These are phyloP conservation scores for Carex sylvatica DNA, from an alignment of 202 grass and related monocot species.

Conservation along the genomic window DNA sequence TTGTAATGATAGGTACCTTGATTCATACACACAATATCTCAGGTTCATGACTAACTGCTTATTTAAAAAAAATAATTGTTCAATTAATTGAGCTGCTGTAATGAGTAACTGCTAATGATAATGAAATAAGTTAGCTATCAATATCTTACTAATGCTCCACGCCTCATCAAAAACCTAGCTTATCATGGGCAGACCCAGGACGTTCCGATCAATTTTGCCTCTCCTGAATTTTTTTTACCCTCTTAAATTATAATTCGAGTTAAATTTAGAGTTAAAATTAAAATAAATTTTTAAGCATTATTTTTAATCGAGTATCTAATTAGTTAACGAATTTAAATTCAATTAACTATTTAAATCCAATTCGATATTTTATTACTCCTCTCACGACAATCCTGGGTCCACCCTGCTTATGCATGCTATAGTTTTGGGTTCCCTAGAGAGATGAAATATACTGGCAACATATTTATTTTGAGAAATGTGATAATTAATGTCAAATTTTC, in stretches of 20 bases:
- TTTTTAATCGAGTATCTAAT: too few species aligned
- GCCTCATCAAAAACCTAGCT: background rate
- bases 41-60: background rate
- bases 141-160: background rate
- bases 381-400: too few species aligned
- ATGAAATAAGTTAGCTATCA: background rate
- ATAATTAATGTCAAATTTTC: background rate
- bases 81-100: background rate
- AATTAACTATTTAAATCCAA: too few species aligned
- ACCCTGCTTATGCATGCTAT: background rate
- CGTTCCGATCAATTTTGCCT: too few species aligned
- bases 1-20: background rate
- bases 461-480: background rate
- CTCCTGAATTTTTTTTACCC: too few species aligned
- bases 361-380: too few species aligned
- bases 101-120: background rate
- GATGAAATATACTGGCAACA: background rate
- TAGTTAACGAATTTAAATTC: too few species aligned
- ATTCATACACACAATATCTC: background rate
- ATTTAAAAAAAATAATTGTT: background rate
- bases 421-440: background rate
- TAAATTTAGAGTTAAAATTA: too few species aligned
- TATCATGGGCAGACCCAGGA: background rate
- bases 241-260: too few species aligned
- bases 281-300: too few species aligned